Evolutionary conservation across 257 asterid species (phyloP), one percentile per base, ranked within the genome.

Genomic region (Ilex asprella): DNA sequence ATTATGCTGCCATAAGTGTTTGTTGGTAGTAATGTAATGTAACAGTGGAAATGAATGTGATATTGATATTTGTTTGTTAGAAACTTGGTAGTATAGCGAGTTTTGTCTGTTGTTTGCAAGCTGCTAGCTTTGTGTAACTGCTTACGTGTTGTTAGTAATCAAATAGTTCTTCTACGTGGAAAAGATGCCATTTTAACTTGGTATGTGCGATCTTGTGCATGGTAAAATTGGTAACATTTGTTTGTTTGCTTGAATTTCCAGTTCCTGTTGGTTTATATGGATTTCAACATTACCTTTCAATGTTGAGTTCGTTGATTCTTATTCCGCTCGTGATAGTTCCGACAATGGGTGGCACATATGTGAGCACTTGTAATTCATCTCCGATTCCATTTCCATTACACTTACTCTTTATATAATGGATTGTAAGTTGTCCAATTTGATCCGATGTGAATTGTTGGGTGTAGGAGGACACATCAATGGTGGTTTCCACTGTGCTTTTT

Each of bases 301-400:
- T 93, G 47, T 65, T 93, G 94, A 97, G 96, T 55, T 93, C 99
- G 21, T 63, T 93, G 90, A 82, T 93, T 61, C 84, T 93, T 35
- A 84, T 89, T 75, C 99, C 97, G 14, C 95, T 93, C 21, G 97
- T 93, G 73, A 79, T 89, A 44, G 96, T 93, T 81, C 99, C 99
- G n/a, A 95, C 99, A 68, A 93, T 87, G 99, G 97, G 99, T 46
- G 99, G 99, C 78, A 82, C 82, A 79, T 65, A 89, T 75, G 99
- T 93, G 88, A 89, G 99, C 81, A 60, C 82, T 84, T 74, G 75
- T 63, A 74, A 65, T 69, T 58, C 3, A 1, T 53, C 15, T 14
- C 14, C 16, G 43, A 58, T 68, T 70, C 57, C 7, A 50, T 51
- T 62, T 63, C 58, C n/a, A 10, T 14, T 46, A 12, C 6, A 1